Conservation (phyloP, 345 rosid genomes). For the Eucalyptus polyanthemos region DNA sequence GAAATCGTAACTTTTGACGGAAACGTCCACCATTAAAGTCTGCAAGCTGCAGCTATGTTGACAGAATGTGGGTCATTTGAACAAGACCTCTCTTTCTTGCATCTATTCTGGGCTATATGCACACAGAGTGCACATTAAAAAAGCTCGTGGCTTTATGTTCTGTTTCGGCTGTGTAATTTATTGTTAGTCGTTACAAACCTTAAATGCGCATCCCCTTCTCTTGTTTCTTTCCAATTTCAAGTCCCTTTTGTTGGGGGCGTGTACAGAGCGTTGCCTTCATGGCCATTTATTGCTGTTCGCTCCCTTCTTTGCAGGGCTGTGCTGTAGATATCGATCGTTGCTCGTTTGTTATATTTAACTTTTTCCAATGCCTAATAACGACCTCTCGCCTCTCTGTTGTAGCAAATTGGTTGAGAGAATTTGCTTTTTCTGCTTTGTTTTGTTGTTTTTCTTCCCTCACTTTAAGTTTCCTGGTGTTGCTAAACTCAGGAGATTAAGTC, state of each 20-base stretch:
- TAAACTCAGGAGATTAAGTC: neutral
- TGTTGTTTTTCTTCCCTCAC: neutral
- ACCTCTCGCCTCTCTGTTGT: constrained; percentile 12
- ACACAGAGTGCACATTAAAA: neutral
- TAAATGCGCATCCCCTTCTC: neutral
- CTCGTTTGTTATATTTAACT: neutral
- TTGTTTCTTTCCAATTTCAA: neutral
- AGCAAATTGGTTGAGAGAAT: neutral
- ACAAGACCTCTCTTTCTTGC: neutral
- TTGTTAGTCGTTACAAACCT: neutral
- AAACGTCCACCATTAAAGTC: constrained; percentile 7
- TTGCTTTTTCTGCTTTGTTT: neutral
- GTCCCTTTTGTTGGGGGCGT: neutral
- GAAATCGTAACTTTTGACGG: neutral
- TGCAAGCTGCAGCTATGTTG: constrained; percentile 4
- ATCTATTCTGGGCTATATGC: neutral
- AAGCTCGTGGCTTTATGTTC: neutral
- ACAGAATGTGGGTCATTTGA: constrained; percentile 13
- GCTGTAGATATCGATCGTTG: neutral
- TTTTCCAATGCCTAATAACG: neutral
- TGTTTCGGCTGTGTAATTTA: constrained; percentile 2
- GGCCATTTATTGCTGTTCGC: constrained; percentile 12
- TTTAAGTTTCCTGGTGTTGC: neutral
- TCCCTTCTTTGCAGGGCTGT: neutral
- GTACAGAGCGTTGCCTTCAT: constrained; percentile 11